phyloP scores from a whole-genome alignment of 805 yeast genomes.

The Wickerhamomyces ciferrii region DNA sequence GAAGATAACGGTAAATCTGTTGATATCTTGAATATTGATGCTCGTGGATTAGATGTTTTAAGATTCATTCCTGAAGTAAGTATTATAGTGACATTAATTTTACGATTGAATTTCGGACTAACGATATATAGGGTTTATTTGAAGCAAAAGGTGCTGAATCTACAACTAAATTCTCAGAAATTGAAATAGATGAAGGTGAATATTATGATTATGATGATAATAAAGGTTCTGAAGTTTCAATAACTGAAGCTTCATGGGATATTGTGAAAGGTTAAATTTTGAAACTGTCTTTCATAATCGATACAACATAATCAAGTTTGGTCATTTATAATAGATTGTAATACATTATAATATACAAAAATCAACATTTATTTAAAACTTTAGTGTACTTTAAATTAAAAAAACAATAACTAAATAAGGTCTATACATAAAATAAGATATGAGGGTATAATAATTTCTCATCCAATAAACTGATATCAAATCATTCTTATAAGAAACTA shows the following conservation, averaged over 20 bases:
- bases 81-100: background rate
- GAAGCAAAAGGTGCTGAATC: constrained; percentile 48
- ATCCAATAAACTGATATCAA: background rate
- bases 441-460: background rate
- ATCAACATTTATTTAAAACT: background rate
- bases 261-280: constrained; percentile 28
- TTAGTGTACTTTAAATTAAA: too few relatives aligned
- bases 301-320: background rate
- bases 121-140: constrained; percentile 41
- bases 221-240: constrained; percentile 72
- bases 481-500: background rate
- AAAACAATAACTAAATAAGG: background rate
- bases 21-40: constrained; percentile 65
- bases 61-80: constrained; percentile 54
- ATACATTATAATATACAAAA: background rate
- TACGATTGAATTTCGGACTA: background rate
- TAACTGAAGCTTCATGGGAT: constrained; percentile 69
- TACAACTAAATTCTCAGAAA: constrained; percentile 48
- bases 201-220: constrained; percentile 96
- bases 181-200: constrained; percentile 75
- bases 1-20: constrained; percentile 40
- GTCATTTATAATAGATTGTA: too few relatives aligned
- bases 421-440: background rate
- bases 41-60: constrained; percentile 76
- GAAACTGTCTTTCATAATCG: too few relatives aligned